Evolutionary conservation across 2,329 filamentous ascomycete species (phyloP), one percentile per base, ranked within the genome.

Genomic region (Paecilomyces niveus): DNA sequence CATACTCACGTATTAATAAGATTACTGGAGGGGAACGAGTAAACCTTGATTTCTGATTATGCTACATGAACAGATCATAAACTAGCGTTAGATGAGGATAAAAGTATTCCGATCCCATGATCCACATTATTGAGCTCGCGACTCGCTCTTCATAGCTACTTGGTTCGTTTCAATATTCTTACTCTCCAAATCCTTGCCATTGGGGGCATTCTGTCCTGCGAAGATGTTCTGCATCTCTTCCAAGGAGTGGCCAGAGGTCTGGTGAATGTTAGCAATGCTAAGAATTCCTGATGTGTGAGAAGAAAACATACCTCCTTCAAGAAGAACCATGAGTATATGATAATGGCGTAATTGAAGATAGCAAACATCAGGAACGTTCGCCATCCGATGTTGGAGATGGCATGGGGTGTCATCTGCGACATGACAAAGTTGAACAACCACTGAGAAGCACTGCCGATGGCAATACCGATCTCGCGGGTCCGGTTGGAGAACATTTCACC

Each of bases 361-460:
- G 71, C 72, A 67, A 81, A 81, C 76, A 81, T 80, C 58, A 81
- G 63, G 58, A 81, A 81, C 2, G 77, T 80, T 53, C 71, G 72
- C 78, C 78, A 81, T 1, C 76, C 74, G 3, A 81, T 77, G 56
- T 80, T 80, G 1, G 70, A 67, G 11, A 81, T 73, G 0, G 78
- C 76, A 58, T 74, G 70, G 3, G 72, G 72, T 55, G 70, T 75
- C 22, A 75, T 67, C 57, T 74, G 72, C 35, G 68, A 71, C 70
- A 75, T 72, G 63, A 73, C 69, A 53, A 74, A 75, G 45, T 75
- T 75, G 63, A 74, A 74, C n/a, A 75, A 58, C 72, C 72, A 75
- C 58, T 75, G 72, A 22, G 67, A 70, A 3, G 71, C 72, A 0
- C 70, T 71, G 1, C 72, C 72, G 7, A 69, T 65, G 0, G 70